Base-by-base conservation (phyloP, 2,329 filamentous ascomycete species). In the Penicillium aurantiogriseum region DNA sequence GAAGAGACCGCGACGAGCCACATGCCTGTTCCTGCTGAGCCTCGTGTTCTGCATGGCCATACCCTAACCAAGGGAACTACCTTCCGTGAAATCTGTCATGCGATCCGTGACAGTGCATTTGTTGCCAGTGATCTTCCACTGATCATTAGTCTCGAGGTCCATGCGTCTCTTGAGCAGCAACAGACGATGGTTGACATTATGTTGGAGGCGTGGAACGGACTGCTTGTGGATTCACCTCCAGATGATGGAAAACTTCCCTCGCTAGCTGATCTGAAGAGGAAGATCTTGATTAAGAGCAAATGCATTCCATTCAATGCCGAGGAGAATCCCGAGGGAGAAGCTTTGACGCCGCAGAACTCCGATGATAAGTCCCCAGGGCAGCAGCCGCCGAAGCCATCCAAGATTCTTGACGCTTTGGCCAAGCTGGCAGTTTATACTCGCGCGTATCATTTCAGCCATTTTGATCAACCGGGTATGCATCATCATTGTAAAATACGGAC, bases 161-260 rank as follows among this genome's bases (percentile, higher is more conserved):
- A 97, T 73, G 88, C 91, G 15, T 85, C 88, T 59, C 78, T 83
- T 1, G 85, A 90, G 52, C 93, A 97, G 74, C 94, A 99, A 74
- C 86, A 91, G 62, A 83, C 89, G 50, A 97, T 97, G 90, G 92
- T 96, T 11, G 84, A 90, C 55, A 96, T 97, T 62, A 97, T 99
- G 89, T 87, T 87, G 63, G 86, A 96, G 64, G 88, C 90, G 62
- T 99, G 92, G 92, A 84, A 83, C 40, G 87, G 84, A 0, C 77
- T 89, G 67, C 80, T 97, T 6, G 80, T 97, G 11, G 87, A 91
- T 77, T 38, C 81, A 76, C 79, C 65, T 77, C 79, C 64, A 76
- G 79, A 64, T 79, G 78, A 63, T 15, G 62, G 79, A 9, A 66
- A 73, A 5, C 83, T 93, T 27, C 88, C 90, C 0, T 83, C 85